Percentiles rank a stretch among this genome's conserved stretches.
These are phyloP conservation scores for Cruciata laevipes DNA, from an alignment of 257 asterid genomes.

Conservation along the genomic window DNA sequence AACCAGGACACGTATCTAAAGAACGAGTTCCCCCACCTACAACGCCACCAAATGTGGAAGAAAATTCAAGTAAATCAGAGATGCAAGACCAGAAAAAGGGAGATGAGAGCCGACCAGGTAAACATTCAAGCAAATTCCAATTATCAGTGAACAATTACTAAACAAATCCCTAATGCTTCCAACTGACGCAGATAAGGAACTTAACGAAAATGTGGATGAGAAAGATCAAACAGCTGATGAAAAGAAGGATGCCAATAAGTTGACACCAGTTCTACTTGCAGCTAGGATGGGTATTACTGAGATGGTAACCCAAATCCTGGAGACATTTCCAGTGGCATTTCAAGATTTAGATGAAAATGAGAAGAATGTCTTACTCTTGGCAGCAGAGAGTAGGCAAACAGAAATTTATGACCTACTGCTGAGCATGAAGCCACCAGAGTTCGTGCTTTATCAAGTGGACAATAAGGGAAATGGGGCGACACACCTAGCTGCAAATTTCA, in stretches of 20 bases:
- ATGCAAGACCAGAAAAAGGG: not conserved
- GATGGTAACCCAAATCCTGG: slow-evolving; percentile 40
- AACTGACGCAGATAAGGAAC: not conserved
- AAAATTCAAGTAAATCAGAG: not conserved
- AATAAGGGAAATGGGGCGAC: slow-evolving; percentile 35
- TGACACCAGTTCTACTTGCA: slow-evolving; percentile 44
- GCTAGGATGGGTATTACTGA: slow-evolving; percentile 50
- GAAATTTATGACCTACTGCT: slow-evolving; percentile 24
- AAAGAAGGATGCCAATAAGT: slow-evolving; percentile 13
- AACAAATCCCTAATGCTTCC: not conserved
- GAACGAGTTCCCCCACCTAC: not conserved
- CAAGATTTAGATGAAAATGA: slow-evolving; percentile 35
- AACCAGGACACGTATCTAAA: not conserved
- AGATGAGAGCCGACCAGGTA: slow-evolving; percentile 10
- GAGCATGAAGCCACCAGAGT: slow-evolving; percentile 23
- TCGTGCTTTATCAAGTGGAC: slow-evolving; percentile 40
- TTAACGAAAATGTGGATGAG: not conserved
- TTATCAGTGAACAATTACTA: not conserved
- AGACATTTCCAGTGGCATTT: slow-evolving; percentile 36
- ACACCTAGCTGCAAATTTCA: slow-evolving; percentile 48
- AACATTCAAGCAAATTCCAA: not conserved
- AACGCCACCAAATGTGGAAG: not conserved
- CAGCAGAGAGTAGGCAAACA: slow-evolving; percentile 46
- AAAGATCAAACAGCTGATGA: not conserved
- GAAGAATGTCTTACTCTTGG: slow-evolving; percentile 49